A percentile compares a stretch with the other conserved stretches of the same genome.
These are phyloP conservation scores for Tothia fuscella DNA, from an alignment of 2,329 filamentous ascomycete genomes.

Conservation along the genomic window DNA sequence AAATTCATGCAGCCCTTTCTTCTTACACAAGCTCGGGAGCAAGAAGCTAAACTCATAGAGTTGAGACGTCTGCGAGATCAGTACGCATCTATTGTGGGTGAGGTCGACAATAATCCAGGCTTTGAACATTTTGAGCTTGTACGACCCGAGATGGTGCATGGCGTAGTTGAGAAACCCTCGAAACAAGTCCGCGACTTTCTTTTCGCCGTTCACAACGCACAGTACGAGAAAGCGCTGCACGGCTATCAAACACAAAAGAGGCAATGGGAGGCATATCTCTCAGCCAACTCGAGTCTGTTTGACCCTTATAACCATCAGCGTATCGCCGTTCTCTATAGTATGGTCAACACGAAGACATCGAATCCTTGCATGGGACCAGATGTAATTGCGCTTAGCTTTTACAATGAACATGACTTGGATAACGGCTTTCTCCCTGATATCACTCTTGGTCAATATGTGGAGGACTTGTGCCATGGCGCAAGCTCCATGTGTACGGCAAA, in stretches of 20 bases:
- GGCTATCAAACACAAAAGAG: constrained; percentile 89
- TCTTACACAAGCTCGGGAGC: constrained; percentile 80
- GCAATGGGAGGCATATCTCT: constrained; percentile 92
- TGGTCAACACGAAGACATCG: constrained; percentile 86
- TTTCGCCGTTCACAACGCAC: constrained; percentile 88
- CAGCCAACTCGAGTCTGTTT: constrained; percentile 78
- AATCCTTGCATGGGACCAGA: constrained; percentile 88
- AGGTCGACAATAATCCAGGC: constrained; percentile 19
- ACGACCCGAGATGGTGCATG: constrained; percentile 88
- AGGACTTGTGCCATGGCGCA: constrained; percentile 70
- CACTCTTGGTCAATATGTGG: constrained; percentile 87
- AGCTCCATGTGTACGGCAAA: constrained; percentile 69
- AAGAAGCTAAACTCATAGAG: constrained; percentile 73
- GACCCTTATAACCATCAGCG: constrained; percentile 94
- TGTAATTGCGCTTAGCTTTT: constrained; percentile 82
- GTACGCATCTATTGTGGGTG: constrained; percentile 30
- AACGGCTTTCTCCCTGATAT: constrained; percentile 69
- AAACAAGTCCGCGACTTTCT: constrained; percentile 85
- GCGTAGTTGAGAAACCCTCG: constrained; percentile 66
- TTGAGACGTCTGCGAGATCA: constrained; percentile 75
- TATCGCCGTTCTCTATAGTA: constrained; percentile 86
- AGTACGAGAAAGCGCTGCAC: constrained; percentile 90
- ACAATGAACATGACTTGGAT: constrained; percentile 71
- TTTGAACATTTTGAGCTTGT: constrained; percentile 68
- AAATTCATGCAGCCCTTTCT: constrained; percentile 91